Percentiles rank a stretch among this genome's conserved stretches.
Conservation (phyloP, 352 stramenopile genomes). For the Globisporangium nagaii region DNA sequence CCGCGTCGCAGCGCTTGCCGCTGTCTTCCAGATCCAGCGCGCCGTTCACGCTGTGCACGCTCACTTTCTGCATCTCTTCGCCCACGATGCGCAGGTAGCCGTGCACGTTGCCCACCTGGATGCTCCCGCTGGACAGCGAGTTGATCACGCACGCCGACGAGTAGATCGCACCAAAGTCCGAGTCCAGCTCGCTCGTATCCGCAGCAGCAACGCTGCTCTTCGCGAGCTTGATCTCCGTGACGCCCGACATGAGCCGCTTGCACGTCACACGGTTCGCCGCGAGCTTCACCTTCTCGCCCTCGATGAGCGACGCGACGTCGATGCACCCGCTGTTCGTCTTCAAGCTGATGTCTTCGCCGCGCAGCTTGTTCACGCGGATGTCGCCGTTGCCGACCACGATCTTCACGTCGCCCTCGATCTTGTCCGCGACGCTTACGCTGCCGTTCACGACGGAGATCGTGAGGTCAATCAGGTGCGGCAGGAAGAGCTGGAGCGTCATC, state of each 20-base stretch:
- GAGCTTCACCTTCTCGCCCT: constrained; percentile 54
- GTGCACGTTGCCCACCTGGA: constrained; percentile 64
- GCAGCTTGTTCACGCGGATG: constrained; percentile 57
- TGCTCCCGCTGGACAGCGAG: constrained; percentile 23
- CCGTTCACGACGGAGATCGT: constrained; percentile 41
- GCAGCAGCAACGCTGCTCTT: constrained; percentile 15
- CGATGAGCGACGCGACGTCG: constrained; percentile 36
- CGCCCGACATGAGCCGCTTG: constrained; percentile 60
- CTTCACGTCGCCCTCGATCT: constrained; percentile 70
- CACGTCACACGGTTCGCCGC: constrained; percentile 34
- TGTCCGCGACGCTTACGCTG: constrained; percentile 41
- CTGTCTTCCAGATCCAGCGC: constrained; percentile 62
- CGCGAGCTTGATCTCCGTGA: constrained; percentile 46
- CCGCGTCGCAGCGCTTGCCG: constrained; percentile 41
- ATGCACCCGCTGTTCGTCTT: constrained; percentile 62
- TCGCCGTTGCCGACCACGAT: constrained; percentile 54
- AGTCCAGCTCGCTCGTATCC: constrained; percentile 1
- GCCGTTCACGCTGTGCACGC: constrained; percentile 67
- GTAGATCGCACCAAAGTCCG: constrained; percentile 74
- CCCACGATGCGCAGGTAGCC: constrained; percentile 55
- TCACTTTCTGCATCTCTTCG: constrained; percentile 37
- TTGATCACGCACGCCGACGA: constrained; percentile 40
- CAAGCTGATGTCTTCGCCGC: constrained; percentile 44
- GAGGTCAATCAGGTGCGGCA: constrained; percentile 44
- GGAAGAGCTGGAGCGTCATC: constrained; percentile 22